A percentile compares a stretch with the other conserved stretches of the same genome.
Conservation (phyloP, 2,329 filamentous ascomycete genomes). For the Drechslera avenae region DNA sequence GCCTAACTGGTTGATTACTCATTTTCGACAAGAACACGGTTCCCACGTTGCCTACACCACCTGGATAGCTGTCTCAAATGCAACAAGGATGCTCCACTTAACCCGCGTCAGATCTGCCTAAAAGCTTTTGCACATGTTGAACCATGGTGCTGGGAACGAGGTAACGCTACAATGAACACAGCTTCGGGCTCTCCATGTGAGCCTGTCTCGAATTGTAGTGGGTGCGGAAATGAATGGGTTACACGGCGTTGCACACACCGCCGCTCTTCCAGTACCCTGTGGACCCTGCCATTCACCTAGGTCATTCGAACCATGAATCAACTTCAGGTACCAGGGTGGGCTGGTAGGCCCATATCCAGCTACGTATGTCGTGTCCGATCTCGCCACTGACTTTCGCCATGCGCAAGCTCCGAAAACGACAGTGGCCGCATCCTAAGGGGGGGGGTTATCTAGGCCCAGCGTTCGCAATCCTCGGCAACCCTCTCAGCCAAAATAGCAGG, state of each 20-base stretch:
- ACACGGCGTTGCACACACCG: slow-evolving; percentile 27
- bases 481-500: neutral
- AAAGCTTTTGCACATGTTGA: slow-evolving; percentile 14
- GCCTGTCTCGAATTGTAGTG: slow-evolving; percentile 23
- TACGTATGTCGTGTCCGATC: neutral
- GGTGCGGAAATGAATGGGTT: slow-evolving; percentile 16
- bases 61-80: slow-evolving; percentile 18
- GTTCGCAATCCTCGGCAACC: neutral
- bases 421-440: neutral
- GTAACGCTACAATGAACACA: slow-evolving; percentile 14
- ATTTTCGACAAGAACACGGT: neutral
- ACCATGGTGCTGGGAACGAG: slow-evolving; percentile 22
- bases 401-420: neutral
- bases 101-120: slow-evolving; percentile 20
- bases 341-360: neutral
- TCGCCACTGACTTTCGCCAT: neutral
- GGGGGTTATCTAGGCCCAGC: neutral
- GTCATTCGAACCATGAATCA: neutral
- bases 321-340: neutral
- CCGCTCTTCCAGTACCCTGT: slow-evolving; percentile 14
- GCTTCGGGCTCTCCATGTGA: slow-evolving; percentile 16
- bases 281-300: neutral
- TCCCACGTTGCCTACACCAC: neutral
- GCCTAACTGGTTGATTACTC: neutral
- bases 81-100: slow-evolving; percentile 13